phyloP scores from a whole-genome alignment of 1,139 yeast genomes.

The Pichia sp. region DNA sequence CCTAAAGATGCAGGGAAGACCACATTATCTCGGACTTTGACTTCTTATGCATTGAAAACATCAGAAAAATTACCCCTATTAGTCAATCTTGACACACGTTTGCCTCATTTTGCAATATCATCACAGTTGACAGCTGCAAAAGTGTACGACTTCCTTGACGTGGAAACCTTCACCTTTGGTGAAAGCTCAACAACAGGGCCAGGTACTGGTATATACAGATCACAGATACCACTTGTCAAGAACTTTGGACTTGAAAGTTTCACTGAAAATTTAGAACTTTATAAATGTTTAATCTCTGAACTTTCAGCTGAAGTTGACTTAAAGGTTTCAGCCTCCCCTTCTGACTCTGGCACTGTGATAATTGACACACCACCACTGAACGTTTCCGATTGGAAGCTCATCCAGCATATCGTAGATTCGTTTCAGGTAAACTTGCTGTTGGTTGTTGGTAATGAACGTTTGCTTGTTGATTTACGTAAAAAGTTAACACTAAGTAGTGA shows the following conservation, averaged over 20 bases:
- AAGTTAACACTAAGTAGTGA: slow-evolving; percentile 34
- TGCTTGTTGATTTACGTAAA: slow-evolving; percentile 60
- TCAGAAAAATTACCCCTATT: slow-evolving; percentile 57
- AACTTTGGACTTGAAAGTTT: slow-evolving; percentile 68
- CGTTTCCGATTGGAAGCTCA: slow-evolving; percentile 44
- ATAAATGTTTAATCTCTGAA: slow-evolving; percentile 18
- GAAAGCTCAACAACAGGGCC: slow-evolving; percentile 86
- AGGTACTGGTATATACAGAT: slow-evolving; percentile 55
- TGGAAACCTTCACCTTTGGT: slow-evolving; percentile 73
- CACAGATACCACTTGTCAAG: slow-evolving; percentile 82
- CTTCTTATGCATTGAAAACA: slow-evolving; percentile 70
- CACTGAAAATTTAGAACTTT: slow-evolving; percentile 52
- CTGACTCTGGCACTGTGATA: slow-evolving; percentile 51
- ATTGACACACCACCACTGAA: slow-evolving; percentile 77
- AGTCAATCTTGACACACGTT: slow-evolving; percentile 80
- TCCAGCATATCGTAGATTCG: slow-evolving; percentile 57
- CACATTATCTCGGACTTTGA: slow-evolving; percentile 60
- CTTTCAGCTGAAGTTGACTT: slow-evolving; percentile 13
- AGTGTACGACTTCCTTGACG: slow-evolving; percentile 39
- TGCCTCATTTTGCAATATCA: slow-evolving; percentile 75
- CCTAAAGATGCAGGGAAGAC: slow-evolving; percentile 75
- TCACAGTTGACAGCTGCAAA: slow-evolving; percentile 69
- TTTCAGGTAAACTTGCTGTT: slow-evolving; percentile 57
- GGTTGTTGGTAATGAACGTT: slow-evolving; percentile 60
- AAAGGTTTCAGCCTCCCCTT: slow-evolving; percentile 10